Base-by-base conservation (phyloP, 768 basidiomycete genomes). In the Trametes gibbosa region DNA sequence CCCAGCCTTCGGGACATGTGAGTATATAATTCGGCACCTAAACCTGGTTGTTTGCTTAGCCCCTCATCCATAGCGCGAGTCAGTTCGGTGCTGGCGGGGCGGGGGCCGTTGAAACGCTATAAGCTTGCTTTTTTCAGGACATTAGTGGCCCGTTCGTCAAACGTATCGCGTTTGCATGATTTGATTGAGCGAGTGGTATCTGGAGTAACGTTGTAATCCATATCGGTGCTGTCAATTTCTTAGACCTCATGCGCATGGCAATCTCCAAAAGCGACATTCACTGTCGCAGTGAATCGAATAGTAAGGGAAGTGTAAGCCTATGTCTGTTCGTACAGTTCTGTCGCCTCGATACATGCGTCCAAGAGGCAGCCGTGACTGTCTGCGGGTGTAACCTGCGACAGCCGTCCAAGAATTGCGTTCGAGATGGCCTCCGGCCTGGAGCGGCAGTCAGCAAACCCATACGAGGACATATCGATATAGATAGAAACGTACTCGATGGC, bases 311-410 rank as follows among this genome's bases (percentile, higher is more conserved):
- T n/a, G n/a, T n/a, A 6, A 24, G 27, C 43, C 56, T 34, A 68
- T 41, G n/a, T n/a, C n/a, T 62, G 47, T 39, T 56, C 66, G 50
- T 67, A 69, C 53, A 62, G 66, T 50, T 85, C 85, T 61, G 84
- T 81, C 29, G 86, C 89, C 67, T 84, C 87, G 52, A 88, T 85
- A 67, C 90, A 92, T 16, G 89, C 83, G 67, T 92, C 90, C 63
- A 90, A 72, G 50, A 92, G 72, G 69, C 87, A 91, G 43, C 83
- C 89, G 69, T 89, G 85, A 62, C 85, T 88, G 48, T 86, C 85
- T 12, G 77, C 72, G 1, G 84, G 76, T 17, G 75, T 85, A n/a
- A 83, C 81, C 67, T 87, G 81, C 56, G 75, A 76, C 45, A 92
- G 72, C 34, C 86, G 82, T 10, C 76, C 74, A 6, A 73, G 65